Base-by-base conservation (phyloP, 257 asterid species). In the Solanum clarkiae region DNA sequence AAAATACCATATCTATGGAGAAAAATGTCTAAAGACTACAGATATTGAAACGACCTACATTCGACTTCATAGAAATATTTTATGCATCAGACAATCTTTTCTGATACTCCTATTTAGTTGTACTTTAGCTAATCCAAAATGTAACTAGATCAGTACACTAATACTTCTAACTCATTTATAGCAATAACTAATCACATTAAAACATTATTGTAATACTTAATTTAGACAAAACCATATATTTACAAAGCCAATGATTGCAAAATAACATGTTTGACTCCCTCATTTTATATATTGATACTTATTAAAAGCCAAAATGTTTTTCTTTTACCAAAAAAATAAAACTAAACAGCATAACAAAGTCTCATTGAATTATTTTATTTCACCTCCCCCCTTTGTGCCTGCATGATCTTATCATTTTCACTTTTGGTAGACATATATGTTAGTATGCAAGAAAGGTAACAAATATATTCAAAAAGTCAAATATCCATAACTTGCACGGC, bases 381-480 rank as follows among this genome's bases (percentile, higher is more conserved):
- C 59, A 82, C 63, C 80, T 82, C 84, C 84, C 87, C 85, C 87
- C 29, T 84, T 84, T 84, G 56, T 84, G 18, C 85, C 83, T 63
- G 85, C 91, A 81, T 26, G 84, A 87, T 87, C 90, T 87, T 89
- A 89, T 89, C 90, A 81, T 45, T 72, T 89, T 57, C 86, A 32
- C 89, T 87, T 89, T 87, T 87, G 86, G 90, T 87, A 89, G 88
- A 82, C 86, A 18, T 54, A 53, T 77, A 77, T 77, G 62, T 77
- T 77, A 26, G 54, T 77, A 62, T 47, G 14, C 18, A 62, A 68
- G 80, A 85, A 24, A 55, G 77, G 86, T 83, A 86, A 54, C 89
- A 85, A 75, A 55, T 26, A 44, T 71, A 12, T 80, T 80, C 84
- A 83, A 84, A 54, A 40, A 72, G 81, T 71, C 80, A 84, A 79